Percentiles rank a stretch among this genome's conserved stretches.
phyloP scores from a whole-genome alignment of 495 filamentous ascomycete genomes.

The Penicillium macrosclerotiorum region DNA sequence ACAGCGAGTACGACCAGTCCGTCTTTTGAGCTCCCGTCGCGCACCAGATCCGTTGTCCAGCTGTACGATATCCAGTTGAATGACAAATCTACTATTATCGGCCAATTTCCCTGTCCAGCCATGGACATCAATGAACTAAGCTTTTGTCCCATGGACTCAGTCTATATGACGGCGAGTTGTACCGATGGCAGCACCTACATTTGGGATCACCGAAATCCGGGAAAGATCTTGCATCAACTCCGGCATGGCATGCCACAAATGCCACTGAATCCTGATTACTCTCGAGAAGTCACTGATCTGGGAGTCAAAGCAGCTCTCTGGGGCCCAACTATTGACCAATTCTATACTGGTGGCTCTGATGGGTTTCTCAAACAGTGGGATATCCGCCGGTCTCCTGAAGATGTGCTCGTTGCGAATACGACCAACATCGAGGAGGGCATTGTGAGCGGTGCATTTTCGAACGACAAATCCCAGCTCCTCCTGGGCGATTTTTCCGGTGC shows the following conservation, averaged over 20 bases:
- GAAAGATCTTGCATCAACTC: constrained; percentile 61
- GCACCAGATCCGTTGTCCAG: constrained; percentile 49
- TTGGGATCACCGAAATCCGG: constrained; percentile 69
- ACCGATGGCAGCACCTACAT: constrained; percentile 82
- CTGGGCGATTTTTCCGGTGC: constrained; percentile 75
- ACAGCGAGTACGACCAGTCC: constrained; percentile 52
- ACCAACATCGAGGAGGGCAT: constrained; percentile 49
- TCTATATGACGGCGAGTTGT: constrained; percentile 76
- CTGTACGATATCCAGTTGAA: constrained; percentile 38
- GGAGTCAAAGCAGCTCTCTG: constrained; percentile 81
- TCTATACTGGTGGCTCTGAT: constrained; percentile 91
- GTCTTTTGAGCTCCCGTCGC: constrained; percentile 28
- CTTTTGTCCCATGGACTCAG: constrained; percentile 41
- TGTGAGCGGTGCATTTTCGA: constrained; percentile 66
- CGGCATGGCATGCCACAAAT: constrained; percentile 67
- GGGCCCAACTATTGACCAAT: constrained; percentile 64
- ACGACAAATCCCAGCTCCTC: constrained; percentile 67
- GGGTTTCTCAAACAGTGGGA: constrained; percentile 88
- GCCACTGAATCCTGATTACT: constrained; percentile 52
- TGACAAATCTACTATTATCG: not conserved
- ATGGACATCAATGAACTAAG: constrained; percentile 85
- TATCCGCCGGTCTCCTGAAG: constrained; percentile 55
- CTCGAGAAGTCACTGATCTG: constrained; percentile 68
- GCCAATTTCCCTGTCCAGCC: constrained; percentile 66
- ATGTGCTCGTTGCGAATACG: constrained; percentile 62